These are phyloP conservation scores for Canna indica DNA, from an alignment of 176 grass and related monocot species.

Conservation along the genomic window DNA sequence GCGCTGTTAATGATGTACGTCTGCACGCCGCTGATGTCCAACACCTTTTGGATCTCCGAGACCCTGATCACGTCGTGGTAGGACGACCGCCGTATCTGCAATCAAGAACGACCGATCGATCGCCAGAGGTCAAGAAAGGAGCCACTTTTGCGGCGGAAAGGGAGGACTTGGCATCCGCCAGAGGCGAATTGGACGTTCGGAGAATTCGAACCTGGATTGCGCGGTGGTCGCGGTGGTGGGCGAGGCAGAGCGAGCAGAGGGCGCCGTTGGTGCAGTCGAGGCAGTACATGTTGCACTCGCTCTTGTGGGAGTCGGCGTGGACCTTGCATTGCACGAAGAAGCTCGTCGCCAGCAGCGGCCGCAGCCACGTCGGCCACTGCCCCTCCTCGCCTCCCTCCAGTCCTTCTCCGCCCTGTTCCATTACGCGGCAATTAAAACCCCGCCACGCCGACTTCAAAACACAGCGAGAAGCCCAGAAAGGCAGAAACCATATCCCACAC, in stretches of 20 bases:
- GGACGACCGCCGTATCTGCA: constrained; percentile 84
- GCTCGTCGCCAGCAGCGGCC: constrained; percentile 64
- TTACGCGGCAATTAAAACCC: neutral
- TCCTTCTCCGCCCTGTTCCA: constrained; percentile 11
- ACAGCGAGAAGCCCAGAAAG: neutral
- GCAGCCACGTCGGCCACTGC: constrained; percentile 86
- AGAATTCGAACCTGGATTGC: constrained; percentile 54
- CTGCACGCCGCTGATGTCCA: constrained; percentile 94
- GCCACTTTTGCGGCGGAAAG: too few species aligned
- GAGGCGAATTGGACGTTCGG: neutral
- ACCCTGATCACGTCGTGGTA: constrained; percentile 99
- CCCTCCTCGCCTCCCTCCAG: constrained; percentile 36
- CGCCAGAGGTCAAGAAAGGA: too few species aligned
- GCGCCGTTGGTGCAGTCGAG: constrained; percentile 80
- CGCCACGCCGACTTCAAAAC: neutral
- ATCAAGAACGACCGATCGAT: neutral
- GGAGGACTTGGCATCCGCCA: neutral
- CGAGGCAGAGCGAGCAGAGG: constrained; percentile 95
- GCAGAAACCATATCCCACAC: neutral
- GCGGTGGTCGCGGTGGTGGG: constrained; percentile 65
- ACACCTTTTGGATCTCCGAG: constrained; percentile 87
- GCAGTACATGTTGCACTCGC: constrained; percentile 99
- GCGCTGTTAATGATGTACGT: constrained; percentile 99
- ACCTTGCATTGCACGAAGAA: constrained; percentile 98
- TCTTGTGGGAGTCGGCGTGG: constrained; percentile 85